These are phyloP conservation scores for Myxozyma melibiosi DNA, from an alignment of 805 yeast species.

Conservation along the genomic window DNA sequence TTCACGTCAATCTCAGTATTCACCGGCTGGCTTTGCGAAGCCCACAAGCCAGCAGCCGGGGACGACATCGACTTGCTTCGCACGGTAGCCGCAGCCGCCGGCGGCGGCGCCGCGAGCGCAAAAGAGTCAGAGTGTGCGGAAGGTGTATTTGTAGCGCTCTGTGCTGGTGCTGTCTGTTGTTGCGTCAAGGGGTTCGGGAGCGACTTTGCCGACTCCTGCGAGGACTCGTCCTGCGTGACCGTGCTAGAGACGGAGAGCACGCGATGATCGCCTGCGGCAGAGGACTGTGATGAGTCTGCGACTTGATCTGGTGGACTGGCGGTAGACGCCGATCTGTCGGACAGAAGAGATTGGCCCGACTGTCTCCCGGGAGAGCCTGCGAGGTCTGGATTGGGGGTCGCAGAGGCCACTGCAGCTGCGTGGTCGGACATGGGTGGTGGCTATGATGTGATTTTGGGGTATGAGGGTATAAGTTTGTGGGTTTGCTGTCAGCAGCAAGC, in stretches of 20 bases:
- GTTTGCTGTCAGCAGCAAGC: no score
- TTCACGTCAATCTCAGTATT: background rate
- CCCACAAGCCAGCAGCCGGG: background rate
- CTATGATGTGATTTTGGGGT: no score
- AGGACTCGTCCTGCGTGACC: conserved; percentile 1
- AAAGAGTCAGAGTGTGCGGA: background rate
- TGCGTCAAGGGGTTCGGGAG: no score
- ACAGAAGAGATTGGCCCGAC: background rate
- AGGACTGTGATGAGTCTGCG: background rate
- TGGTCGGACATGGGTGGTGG: no score
- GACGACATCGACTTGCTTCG: conserved; percentile 2
- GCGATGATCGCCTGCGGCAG: background rate
- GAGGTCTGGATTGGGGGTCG: no score
- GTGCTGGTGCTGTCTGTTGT: background rate
- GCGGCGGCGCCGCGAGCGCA: background rate
- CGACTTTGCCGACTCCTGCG: background rate
- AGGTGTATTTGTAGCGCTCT: background rate
- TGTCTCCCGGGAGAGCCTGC: background rate
- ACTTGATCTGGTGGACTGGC: background rate
- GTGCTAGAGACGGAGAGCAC: conserved; percentile 3
- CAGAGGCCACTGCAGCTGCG: no score
- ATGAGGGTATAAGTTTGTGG: no score
- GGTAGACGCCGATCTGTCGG: background rate
- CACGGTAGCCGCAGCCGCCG: conserved; percentile 1
- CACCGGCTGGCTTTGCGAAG: background rate